These are phyloP conservation scores for Vicia faba DNA, from an alignment of 306 rosid genomes.

Conservation along the genomic window DNA sequence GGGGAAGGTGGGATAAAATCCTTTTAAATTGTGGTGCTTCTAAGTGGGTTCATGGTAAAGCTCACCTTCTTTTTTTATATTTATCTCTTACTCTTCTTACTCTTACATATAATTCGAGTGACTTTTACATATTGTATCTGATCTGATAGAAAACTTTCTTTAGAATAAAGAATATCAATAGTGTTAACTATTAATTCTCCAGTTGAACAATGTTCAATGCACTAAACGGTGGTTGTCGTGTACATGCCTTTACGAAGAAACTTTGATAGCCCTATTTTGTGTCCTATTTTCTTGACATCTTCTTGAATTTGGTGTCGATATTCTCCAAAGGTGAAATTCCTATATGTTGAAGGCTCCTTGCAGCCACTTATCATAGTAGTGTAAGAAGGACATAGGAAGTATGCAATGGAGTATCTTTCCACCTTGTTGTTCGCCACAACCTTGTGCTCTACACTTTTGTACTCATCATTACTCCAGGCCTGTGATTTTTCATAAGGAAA, in stretches of 20 bases:
- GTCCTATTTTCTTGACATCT: conserved; percentile 72
- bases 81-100: background rate
- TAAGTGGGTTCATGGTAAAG: background rate
- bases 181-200: conserved; percentile 17
- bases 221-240: conserved; percentile 21
- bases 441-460: conserved; percentile 88
- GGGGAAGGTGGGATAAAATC: background rate
- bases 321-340: conserved; percentile 77
- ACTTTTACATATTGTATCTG: conserved; percentile 18
- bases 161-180: conserved; percentile 18
- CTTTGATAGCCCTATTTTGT: conserved; percentile 77
- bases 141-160: conserved; percentile 1
- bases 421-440: conserved; percentile 58
- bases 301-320: conserved; percentile 73
- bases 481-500: conserved; percentile 40
- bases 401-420: conserved; percentile 81
- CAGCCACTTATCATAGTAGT: conserved; percentile 64
- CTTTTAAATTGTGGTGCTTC: conserved; percentile 14
- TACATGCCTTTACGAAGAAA: conserved; percentile 45
- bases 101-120: conserved; percentile 13
- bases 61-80: background rate
- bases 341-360: conserved; percentile 69
- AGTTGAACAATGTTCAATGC: conserved; percentile 2
- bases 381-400: conserved; percentile 87
- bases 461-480: conserved; percentile 93